Percentiles rank a stretch among this genome's conserved stretches.
phyloP scores from a whole-genome alignment of 1,284 basidiomycete genomes.

The Leccinum huronense region DNA sequence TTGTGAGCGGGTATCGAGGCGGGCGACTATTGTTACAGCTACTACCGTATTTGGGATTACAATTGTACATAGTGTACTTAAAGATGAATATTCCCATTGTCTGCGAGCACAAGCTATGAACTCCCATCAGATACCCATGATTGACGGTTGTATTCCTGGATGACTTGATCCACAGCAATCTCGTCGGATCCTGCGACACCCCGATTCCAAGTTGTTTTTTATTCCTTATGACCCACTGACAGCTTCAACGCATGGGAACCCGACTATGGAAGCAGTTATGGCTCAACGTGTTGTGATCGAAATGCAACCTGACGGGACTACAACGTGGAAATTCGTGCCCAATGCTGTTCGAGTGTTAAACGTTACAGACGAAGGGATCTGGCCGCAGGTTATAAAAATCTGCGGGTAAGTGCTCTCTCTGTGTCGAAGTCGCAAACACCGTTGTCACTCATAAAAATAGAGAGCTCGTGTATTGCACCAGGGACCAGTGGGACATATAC shows the following conservation, averaged over 20 bases:
- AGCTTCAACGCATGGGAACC: not conserved
- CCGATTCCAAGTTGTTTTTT: not conserved
- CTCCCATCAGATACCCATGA: not conserved
- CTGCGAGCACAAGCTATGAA: not conserved
- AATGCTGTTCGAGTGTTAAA: not conserved
- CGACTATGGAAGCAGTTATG: not conserved
- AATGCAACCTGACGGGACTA: not conserved
- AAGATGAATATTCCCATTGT: not conserved
- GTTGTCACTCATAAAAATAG: not conserved
- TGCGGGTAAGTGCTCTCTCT: not conserved
- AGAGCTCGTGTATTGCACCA: constrained; percentile 3
- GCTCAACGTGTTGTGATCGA: not conserved
- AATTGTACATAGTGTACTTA: constrained; percentile 1
- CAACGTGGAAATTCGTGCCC: not conserved
- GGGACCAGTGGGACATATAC: constrained; percentile 12
- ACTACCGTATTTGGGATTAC: not conserved
- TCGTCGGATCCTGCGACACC: not conserved
- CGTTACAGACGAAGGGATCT: not conserved
- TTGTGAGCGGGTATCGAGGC: not conserved
- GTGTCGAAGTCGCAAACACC: not conserved
- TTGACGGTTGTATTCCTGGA: constrained; percentile 1
- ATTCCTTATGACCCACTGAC: not conserved
- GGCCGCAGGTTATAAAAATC: not conserved
- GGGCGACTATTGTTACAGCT: not conserved
- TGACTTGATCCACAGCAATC: not conserved